phyloP scores from a whole-genome alignment of 164 flowering plant species.

The Macadamia tetraphylla region DNA sequence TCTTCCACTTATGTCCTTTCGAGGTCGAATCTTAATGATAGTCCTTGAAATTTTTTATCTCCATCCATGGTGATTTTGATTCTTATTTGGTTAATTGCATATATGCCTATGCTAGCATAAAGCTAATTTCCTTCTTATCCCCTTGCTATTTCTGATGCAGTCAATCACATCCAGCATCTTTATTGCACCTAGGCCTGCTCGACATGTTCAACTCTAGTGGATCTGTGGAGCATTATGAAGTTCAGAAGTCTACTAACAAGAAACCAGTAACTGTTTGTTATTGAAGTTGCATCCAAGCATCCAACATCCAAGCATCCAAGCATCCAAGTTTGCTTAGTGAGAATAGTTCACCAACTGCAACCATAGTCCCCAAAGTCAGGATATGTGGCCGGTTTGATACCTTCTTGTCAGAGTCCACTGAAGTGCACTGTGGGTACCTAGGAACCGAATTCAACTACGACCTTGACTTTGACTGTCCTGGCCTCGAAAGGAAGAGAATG shows the following conservation, averaged over 20 bases:
- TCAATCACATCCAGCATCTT: conserved; percentile 21
- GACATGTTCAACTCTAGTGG: conserved; percentile 65
- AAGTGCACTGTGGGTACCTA: conserved; percentile 46
- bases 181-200: conserved; percentile 62
- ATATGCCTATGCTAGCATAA: too few relatives aligned
- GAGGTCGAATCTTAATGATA: too few relatives aligned
- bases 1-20: too few relatives aligned
- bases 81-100: too few relatives aligned
- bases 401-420: conserved; percentile 49
- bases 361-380: conserved; percentile 43
- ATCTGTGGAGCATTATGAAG: conserved; percentile 47
- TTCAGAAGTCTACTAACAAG: conserved; percentile 20
- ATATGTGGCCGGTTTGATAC: conserved; percentile 49
- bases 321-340: conserved; percentile 19
- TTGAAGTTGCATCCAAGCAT: conserved; percentile 26
- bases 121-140: too few relatives aligned
- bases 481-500: conserved; percentile 37
- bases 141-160: too few relatives aligned
- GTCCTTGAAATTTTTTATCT: too few relatives aligned
- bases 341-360: conserved; percentile 39
- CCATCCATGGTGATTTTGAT: too few relatives aligned
- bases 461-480: conserved; percentile 46
- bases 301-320: conserved; percentile 23
- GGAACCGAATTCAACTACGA: conserved; percentile 48
- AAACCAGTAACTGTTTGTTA: conserved; percentile 28